Evolutionary conservation across 495 filamentous ascomycete genomes (phyloP).

Genomic region (Penicillium cinerascens): DNA sequence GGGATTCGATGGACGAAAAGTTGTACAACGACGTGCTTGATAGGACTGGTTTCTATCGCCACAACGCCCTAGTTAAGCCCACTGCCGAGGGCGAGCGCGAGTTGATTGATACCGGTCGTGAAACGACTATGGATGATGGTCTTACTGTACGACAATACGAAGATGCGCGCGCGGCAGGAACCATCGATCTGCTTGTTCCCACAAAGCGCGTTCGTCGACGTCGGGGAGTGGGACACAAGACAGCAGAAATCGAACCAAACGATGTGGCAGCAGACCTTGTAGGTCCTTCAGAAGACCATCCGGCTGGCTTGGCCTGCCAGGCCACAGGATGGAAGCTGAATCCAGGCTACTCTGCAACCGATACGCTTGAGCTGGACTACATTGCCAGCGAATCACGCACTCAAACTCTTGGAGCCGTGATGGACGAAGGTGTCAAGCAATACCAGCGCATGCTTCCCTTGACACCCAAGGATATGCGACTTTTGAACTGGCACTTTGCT

Average conservation of each 20-base stretch:
- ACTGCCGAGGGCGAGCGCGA: constrained; percentile 82
- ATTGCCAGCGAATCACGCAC: constrained; percentile 54
- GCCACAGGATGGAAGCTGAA: constrained; percentile 79
- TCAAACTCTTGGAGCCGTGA: constrained; percentile 80
- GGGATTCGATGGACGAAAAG: constrained; percentile 79
- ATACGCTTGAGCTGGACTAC: constrained; percentile 70
- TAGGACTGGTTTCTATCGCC: constrained; percentile 82
- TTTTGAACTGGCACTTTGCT: constrained; percentile 97
- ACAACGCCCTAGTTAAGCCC: constrained; percentile 60
- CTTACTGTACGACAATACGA: constrained; percentile 71
- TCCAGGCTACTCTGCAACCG: constrained; percentile 55
- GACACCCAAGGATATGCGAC: constrained; percentile 77
- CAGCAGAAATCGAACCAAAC: constrained; percentile 36
- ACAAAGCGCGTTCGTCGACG: constrained; percentile 42
- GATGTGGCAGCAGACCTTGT: constrained; percentile 53
- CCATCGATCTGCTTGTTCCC: constrained; percentile 39
- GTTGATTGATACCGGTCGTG: constrained; percentile 77
- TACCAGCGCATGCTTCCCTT: constrained; percentile 82
- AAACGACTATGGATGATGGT: constrained; percentile 66
- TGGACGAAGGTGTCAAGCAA: constrained; percentile 84
- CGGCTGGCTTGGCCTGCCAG: constrained; percentile 65
- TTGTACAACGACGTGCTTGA: constrained; percentile 94
- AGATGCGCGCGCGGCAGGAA: constrained; percentile 44
- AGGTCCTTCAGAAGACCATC: constrained; percentile 57
- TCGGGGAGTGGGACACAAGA: constrained; percentile 44